A percentile compares a stretch with the other conserved stretches of the same genome.
phyloP scores from a whole-genome alignment of 2,329 filamentous ascomycete species.

The Xylaria sp. region DNA sequence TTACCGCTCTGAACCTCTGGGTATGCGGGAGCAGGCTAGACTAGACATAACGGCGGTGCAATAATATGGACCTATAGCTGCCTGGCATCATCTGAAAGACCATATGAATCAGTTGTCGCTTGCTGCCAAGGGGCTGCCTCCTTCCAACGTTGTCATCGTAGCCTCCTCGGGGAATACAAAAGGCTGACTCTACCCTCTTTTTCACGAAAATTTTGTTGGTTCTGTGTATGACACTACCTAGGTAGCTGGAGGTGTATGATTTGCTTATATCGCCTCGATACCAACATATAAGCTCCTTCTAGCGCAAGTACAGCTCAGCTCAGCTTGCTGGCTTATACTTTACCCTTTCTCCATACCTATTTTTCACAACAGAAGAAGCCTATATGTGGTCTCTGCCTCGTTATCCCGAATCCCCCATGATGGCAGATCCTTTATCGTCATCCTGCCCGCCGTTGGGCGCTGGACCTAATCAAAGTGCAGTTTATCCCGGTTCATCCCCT shows the following conservation, averaged over 20 bases:
- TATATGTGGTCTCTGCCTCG: background rate
- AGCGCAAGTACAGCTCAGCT: background rate
- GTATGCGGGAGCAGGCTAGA: background rate
- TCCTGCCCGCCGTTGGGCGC: conserved; percentile 6
- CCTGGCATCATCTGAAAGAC: background rate
- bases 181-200: background rate
- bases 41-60: background rate
- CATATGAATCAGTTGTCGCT: conserved; percentile 1
- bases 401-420: conserved; percentile 10
- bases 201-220: background rate
- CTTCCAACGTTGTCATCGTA: background rate
- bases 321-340: background rate
- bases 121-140: background rate
- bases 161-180: conserved; percentile 14
- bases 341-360: background rate
- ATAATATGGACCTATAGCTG: background rate
- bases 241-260: too few species aligned
- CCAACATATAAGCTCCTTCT: too few species aligned
- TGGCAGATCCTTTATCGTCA: conserved; percentile 30
- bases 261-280: too few species aligned
- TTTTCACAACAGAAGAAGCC: background rate
- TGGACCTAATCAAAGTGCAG: background rate
- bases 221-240: background rate
- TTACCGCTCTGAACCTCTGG: background rate
- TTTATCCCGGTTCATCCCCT: conserved; percentile 18